Evolutionary conservation across 2,329 filamentous ascomycete genomes (phyloP), one percentile per base, ranked within the genome.

Genomic region (Fusarium albosuccineum): DNA sequence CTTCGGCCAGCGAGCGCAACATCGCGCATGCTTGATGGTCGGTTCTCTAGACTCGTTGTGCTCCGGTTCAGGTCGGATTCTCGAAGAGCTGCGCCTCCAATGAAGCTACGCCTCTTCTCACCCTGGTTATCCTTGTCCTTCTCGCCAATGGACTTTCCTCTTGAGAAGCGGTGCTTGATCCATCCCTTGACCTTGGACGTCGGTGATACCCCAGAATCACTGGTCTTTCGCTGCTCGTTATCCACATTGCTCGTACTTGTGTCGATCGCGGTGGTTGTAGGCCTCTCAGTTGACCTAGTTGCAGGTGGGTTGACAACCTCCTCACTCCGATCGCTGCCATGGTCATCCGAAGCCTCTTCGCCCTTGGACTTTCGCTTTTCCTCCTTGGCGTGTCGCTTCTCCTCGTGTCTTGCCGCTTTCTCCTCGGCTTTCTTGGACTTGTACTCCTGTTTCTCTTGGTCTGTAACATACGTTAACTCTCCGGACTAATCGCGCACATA

Each of bases 121-220:
- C 71, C 73, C 2, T 80, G 75, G 6, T 76, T 79, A n/a, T 78
- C 76, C 1, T 77, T 75, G 10, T 81, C 80, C 11, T 79, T 75
- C 14, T 81, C 80, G 8, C 78, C 75, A 1, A 80, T 56, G 3
- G 81, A 80, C 57, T 81, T 83, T 9, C 80, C 76, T 6, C 79
- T 78, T 0, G 80, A 82, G 62, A 88, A 84, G 6, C 82, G 84
- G 26, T 82, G 84, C 73, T 84, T 87, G 55, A 89, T 79, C 86
- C 86, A 88, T 39, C 80, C 81, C 67, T 82, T 87, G 42, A 86
- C 82, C 62, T 81, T 82, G 50, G 77, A 76, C 4, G 74, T 78
- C 14, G 78, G 77, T 6, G 78, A 80, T 6, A 72, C 71, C 4
- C 73, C 46, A 5, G 66, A 64, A 11, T 73, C 73, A 6, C 66